Base-by-base conservation (phyloP, 768 basidiomycete species). In the Collybia nuda region DNA sequence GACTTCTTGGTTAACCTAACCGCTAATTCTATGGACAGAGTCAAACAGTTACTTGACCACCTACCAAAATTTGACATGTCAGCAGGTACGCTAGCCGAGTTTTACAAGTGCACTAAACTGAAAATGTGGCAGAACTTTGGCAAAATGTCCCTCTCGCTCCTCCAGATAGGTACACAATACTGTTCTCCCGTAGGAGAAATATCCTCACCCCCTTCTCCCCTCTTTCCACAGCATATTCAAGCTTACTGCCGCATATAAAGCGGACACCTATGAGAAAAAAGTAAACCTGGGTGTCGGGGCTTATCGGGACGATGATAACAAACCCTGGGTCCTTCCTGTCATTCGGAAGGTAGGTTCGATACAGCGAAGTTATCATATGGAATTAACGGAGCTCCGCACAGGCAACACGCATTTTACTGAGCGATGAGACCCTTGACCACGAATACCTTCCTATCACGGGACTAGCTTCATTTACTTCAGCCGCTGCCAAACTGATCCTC, bases 371-470 rank as follows among this genome's bases (percentile, higher is more conserved):
- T 18, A 14, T 28, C 3, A 35, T 19, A 44, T n/a, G 3, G 14
- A 15, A 17, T 22, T 44, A 35, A 42, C 48, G 24, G 38, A 6
- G 19, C 6, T 47, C 35, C 50, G 35, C 18, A 43, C 52, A 93
- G 93, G 93, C 90, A 17, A 90, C 87, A 9, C 70, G 80, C 47
- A 79, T 79, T 48, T 69, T 95, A 40, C 65, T 93, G 58, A 79
- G 73, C 55, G 83, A 92, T 62, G 81, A 83, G 28, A 69, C 75
- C 39, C 73, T 93, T 54, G 91, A 98, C 69, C 93, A 95, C 62
- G 94, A 94, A 72, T 96, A 95, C 65, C 83, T 95, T 26, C 88
- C 92, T 29, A 96, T 94, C 63, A 88, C 89, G 24, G 95, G 95
- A 14, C 76, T 96, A 37, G 81, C 87, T 32, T 85, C 86, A 51